Percentiles rank a stretch among this genome's conserved stretches.
These are phyloP conservation scores for Curvularia sp. DNA, from an alignment of 2,329 filamentous ascomycete genomes.

Conservation along the genomic window DNA sequence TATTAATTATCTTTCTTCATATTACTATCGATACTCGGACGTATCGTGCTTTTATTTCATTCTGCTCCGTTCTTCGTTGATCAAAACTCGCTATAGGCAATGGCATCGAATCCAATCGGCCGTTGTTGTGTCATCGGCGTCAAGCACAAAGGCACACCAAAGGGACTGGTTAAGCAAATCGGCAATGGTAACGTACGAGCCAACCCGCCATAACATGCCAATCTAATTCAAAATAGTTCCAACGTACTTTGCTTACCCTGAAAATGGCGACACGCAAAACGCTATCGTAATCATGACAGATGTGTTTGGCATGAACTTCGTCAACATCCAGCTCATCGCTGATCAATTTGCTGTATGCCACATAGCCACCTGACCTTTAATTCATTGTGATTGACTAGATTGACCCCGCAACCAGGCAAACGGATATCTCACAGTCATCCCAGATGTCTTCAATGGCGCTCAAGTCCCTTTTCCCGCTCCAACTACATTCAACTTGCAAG, in stretches of 20 bases:
- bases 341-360: conserved; percentile 71
- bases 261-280: conserved; percentile 60
- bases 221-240: conserved; percentile 51
- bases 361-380: not conserved
- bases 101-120: conserved; percentile 61
- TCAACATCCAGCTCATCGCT: conserved; percentile 65
- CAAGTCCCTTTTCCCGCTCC: conserved; percentile 62
- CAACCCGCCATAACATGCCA: not conserved
- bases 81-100: conserved; percentile 31
- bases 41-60: not conserved
- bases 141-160: conserved; percentile 59
- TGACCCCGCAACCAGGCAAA: conserved; percentile 48
- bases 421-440: conserved; percentile 72
- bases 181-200: conserved; percentile 49
- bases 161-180: conserved; percentile 57
- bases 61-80: not conserved
- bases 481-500: conserved; percentile 57
- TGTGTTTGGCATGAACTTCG: conserved; percentile 63
- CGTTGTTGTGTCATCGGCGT: conserved; percentile 58
- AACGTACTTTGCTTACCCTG: conserved; percentile 63
- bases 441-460: conserved; percentile 75
- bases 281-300: conserved; percentile 63
- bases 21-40: too few species aligned
- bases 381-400: not conserved
- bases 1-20: too few species aligned